These are phyloP conservation scores for Westerdykella ornata DNA, from an alignment of 2,329 filamentous ascomycete species.

Conservation along the genomic window DNA sequence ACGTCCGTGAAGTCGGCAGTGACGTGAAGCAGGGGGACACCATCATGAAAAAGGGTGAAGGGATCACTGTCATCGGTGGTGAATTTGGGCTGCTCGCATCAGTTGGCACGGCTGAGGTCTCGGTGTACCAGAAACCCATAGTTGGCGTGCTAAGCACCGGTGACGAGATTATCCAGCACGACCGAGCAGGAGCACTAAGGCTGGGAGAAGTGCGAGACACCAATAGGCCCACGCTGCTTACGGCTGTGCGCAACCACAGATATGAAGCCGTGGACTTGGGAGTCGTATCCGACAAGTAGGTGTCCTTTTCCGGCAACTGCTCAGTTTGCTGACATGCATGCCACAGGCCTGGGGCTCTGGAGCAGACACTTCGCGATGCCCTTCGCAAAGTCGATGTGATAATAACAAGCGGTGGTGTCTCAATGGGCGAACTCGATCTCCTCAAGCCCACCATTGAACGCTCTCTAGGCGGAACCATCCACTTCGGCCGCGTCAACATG, in stretches of 20 bases:
- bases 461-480: constrained; percentile 80
- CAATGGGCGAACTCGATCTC: constrained; percentile 95
- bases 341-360: constrained; percentile 59
- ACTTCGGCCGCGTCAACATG: constrained; percentile 94
- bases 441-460: constrained; percentile 95
- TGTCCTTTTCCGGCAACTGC: neutral
- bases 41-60: constrained; percentile 70
- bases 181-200: constrained; percentile 54
- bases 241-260: constrained; percentile 65
- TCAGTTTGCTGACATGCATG: constrained; percentile 18
- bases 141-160: constrained; percentile 89
- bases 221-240: constrained; percentile 81
- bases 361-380: constrained; percentile 67
- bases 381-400: constrained; percentile 72
- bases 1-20: constrained; percentile 84
- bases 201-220: constrained; percentile 88
- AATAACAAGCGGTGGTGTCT: constrained; percentile 89
- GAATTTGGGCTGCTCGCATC: constrained; percentile 87
- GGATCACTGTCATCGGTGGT: constrained; percentile 79
- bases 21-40: constrained; percentile 65
- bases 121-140: constrained; percentile 67
- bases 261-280: constrained; percentile 79
- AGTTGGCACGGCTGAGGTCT: constrained; percentile 65
- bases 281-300: constrained; percentile 65
- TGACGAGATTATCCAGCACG: constrained; percentile 81